Evolutionary conservation across 1,284 basidiomycete species (phyloP).

Genomic region (Hemileia vastatrix): DNA sequence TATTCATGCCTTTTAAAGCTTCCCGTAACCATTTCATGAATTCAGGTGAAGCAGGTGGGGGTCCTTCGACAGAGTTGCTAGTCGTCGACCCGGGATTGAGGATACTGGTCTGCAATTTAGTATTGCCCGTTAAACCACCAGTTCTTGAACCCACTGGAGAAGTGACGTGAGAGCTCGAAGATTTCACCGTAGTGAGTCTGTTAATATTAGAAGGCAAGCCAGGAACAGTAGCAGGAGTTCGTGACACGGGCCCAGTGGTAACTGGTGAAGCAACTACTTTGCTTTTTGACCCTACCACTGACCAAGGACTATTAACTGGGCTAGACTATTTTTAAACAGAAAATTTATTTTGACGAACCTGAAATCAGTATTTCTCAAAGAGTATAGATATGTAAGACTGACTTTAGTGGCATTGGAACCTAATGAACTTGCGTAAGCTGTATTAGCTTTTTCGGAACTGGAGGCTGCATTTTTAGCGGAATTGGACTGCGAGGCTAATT

Average conservation of each 20-base stretch:
- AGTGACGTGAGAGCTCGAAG: too few species aligned
- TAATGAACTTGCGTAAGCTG: slow-evolving; percentile 11
- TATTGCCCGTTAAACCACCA: too few species aligned
- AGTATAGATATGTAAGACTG: neutral
- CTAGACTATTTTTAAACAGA: neutral
- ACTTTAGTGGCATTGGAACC: neutral
- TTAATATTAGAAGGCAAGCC: neutral
- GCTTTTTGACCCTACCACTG: slow-evolving; percentile 17
- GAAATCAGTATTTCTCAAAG: neutral
- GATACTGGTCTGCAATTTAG: neutral
- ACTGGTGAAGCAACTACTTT: slow-evolving; percentile 14
- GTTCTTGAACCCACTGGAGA: too few species aligned
- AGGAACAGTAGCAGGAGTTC: neutral
- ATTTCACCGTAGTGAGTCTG: too few species aligned
- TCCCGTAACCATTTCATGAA: slow-evolving; percentile 87
- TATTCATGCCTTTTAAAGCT: slow-evolving; percentile 72
- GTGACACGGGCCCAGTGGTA: neutral
- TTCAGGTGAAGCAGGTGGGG: slow-evolving; percentile 53
- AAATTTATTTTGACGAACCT: neutral
- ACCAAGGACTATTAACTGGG: slow-evolving; percentile 12
- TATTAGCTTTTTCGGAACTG: slow-evolving; percentile 6
- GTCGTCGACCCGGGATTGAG: neutral
- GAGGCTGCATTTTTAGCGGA: slow-evolving; percentile 31
- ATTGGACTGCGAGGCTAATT: slow-evolving; percentile 47
- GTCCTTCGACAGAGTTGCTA: neutral